A percentile compares a stretch with the other conserved stretches of the same genome.
phyloP scores from a whole-genome alignment of 768 basidiomycete species.

The Sarcomyxa edulis region DNA sequence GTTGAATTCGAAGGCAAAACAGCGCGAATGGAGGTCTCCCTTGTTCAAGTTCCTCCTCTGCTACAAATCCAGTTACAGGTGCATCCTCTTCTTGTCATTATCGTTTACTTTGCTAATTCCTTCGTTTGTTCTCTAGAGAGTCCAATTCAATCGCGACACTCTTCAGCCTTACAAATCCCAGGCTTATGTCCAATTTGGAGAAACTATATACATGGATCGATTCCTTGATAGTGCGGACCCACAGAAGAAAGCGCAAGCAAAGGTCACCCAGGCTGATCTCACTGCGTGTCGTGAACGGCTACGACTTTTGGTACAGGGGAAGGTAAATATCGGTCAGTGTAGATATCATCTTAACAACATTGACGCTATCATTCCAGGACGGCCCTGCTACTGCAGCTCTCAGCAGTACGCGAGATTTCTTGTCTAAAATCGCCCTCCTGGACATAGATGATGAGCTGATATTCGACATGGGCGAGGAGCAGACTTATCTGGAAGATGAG shows the following conservation, averaged over 20 bases:
- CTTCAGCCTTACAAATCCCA: conserved; percentile 94
- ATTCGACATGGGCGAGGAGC: conserved; percentile 47
- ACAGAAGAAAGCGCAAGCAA: conserved; percentile 66
- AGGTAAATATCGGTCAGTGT: conserved; percentile 38
- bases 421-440: conserved; percentile 38
- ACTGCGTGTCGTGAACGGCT: conserved; percentile 62
- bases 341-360: background rate
- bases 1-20: conserved; percentile 86
- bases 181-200: conserved; percentile 87
- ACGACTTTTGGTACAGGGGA: conserved; percentile 61
- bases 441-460: conserved; percentile 61
- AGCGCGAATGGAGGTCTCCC: conserved; percentile 80
- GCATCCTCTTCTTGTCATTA: conserved; percentile 12
- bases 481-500: conserved; percentile 44
- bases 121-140: conserved; percentile 52
- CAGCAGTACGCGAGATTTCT: conserved; percentile 49
- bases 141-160: conserved; percentile 91
- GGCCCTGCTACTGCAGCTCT: conserved; percentile 56
- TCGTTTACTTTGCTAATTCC: conserved; percentile 2
- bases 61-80: conserved; percentile 97
- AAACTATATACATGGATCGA: conserved; percentile 86
- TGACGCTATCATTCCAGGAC: conserved; percentile 35
- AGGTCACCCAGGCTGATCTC: conserved; percentile 64
- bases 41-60: conserved; percentile 84
- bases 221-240: conserved; percentile 77